Evolutionary conservation across 306 rosid genomes (phyloP).

Genomic region (Trifolium subterraneum): DNA sequence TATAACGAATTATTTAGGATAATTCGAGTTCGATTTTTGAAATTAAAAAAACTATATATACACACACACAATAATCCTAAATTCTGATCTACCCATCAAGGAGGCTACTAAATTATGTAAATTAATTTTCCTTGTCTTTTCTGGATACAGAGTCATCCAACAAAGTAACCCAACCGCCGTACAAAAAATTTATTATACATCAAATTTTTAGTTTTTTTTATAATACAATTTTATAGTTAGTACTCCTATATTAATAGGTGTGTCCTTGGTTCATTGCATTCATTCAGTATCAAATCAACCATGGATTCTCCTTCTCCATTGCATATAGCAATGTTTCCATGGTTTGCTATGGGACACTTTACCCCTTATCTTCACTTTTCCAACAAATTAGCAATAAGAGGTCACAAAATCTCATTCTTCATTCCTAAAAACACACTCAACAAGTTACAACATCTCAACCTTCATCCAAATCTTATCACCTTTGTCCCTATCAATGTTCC

Average conservation of each 20-base stretch:
- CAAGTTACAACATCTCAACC: constrained; percentile 37
- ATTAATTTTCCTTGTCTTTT: no score
- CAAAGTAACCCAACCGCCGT: no score
- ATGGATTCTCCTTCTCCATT: constrained; percentile 20
- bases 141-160: no score
- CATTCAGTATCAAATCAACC: background rate
- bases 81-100: no score
- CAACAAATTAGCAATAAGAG: constrained; percentile 39
- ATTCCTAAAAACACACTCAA: constrained; percentile 31
- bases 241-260: background rate
- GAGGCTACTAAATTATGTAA: no score
- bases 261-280: background rate
- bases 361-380: constrained; percentile 39
- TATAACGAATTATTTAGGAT: no score
- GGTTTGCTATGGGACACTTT: constrained; percentile 48
- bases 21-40: no score
- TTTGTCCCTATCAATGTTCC: constrained; percentile 5
- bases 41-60: no score
- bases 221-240: no score
- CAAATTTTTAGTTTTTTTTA: no score
- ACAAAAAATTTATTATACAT: no score
- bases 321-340: constrained; percentile 48
- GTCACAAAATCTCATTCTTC: constrained; percentile 41
- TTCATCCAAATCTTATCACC: constrained; percentile 33
- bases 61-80: no score